Base-by-base conservation (phyloP, 2,329 filamentous ascomycete genomes). In the Onygenales sp. region DNA sequence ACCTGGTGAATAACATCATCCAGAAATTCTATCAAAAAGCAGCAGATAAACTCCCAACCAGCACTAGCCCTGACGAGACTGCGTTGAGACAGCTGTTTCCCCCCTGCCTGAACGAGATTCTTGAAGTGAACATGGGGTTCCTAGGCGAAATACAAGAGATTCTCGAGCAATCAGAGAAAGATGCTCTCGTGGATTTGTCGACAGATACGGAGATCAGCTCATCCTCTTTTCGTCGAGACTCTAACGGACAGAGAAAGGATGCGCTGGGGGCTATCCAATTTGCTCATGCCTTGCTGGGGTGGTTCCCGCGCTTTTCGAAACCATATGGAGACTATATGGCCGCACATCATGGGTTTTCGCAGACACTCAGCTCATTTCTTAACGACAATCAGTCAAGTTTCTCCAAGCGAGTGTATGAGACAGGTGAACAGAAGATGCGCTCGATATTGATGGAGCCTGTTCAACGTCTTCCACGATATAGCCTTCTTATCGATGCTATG, bases 381-480 rank as follows among this genome's bases (percentile, higher is more conserved):
- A 86, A 76, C 58, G 78, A 89, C 62, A 83, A 84, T 54, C 84
- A 87, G 57, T 92, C 90, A 2, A 91, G 86, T 63, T 92, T 95
- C 66, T 86, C 86, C 2, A 85, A 86, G 60, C 78, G 87, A 45
- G 82, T 96, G 2, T 82, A 88, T 51, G 83, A 91, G 58, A 86
- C 86, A 2, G 92, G 93, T 53, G 93, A 97, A 68, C 93, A 98
- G 72, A 82, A 84, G 54, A 80, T 97, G 52, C 90, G 89, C 48
- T 97, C 93, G 3, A 81, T 93, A 58, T 79, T 98, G 52, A 98
- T 98, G 67, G 93, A 98, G 70, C 93, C 93, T 2, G 91, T 98
- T 0, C 93, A 98, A 69, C 81, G 93, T 51, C 78, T 98, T 51
- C 93, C 93, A 31, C 85, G 93, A 31, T 98, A 98, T 72, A 96